Evolutionary conservation across 2,329 filamentous ascomycete genomes (phyloP).

Genomic region (Aspergillus arachidicola): DNA sequence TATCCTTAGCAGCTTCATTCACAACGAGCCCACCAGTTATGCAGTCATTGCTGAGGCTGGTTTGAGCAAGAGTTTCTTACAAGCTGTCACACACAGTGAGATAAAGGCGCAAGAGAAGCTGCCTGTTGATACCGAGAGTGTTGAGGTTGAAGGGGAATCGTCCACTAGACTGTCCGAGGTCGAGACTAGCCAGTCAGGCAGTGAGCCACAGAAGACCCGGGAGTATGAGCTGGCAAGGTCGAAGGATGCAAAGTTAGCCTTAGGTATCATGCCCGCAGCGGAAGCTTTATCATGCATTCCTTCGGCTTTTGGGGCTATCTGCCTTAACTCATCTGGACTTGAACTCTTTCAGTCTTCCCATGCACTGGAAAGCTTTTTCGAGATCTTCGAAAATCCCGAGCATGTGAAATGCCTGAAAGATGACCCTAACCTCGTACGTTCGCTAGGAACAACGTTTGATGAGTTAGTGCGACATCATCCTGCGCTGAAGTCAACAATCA

Average conservation of each 20-base stretch:
- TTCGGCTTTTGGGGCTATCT: conserved; percentile 88
- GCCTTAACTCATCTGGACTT: conserved; percentile 83
- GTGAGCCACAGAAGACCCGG: conserved; percentile 25
- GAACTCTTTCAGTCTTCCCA: conserved; percentile 81
- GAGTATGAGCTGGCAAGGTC: conserved; percentile 36
- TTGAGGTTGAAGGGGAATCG: conserved; percentile 38
- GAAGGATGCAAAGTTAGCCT: conserved; percentile 50
- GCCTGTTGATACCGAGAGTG: conserved; percentile 28
- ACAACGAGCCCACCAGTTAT: conserved; percentile 98
- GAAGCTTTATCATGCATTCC: conserved; percentile 89
- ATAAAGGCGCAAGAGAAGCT: conserved; percentile 40
- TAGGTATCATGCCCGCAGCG: conserved; percentile 79
- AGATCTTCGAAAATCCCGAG: conserved; percentile 91
- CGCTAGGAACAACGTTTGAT: conserved; percentile 84
- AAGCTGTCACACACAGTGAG: conserved; percentile 66
- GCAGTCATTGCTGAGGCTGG: conserved; percentile 93
- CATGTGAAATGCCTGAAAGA: conserved; percentile 83
- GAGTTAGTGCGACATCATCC: conserved; percentile 95
- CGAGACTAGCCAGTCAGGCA: conserved; percentile 24
- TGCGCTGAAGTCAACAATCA: conserved; percentile 74
- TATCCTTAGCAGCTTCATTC: conserved; percentile 93
- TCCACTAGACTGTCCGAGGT: conserved; percentile 37
- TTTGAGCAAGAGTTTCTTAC: conserved; percentile 81
- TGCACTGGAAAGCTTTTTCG: conserved; percentile 83
- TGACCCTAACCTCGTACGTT: conserved; percentile 71